A percentile compares a stretch with the other conserved stretches of the same genome.
Conservation (phyloP, 2,329 filamentous ascomycete genomes). For the Claviceps sp. region DNA sequence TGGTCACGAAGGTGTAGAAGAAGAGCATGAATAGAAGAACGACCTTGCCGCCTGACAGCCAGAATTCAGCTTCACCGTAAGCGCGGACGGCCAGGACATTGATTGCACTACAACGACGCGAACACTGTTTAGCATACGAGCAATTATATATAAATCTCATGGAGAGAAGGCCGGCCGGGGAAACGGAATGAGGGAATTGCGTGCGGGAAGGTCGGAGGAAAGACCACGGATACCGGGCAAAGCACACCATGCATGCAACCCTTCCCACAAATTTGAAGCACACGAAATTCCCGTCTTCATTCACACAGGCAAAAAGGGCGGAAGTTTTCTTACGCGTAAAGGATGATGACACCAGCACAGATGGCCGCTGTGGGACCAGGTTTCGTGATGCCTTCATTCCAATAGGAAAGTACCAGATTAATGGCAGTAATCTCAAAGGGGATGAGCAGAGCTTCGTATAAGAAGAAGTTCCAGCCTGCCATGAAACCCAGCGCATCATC, state of each 20-base stretch:
- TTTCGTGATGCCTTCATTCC: slow-evolving; percentile 32
- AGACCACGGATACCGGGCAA: neutral
- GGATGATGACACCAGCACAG: slow-evolving; percentile 39
- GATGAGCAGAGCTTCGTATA: slow-evolving; percentile 30
- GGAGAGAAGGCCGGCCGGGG: neutral
- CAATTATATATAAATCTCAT: slow-evolving; percentile 1
- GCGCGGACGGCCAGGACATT: slow-evolving; percentile 53
- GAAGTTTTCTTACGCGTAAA: slow-evolving; percentile 37
- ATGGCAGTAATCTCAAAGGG: slow-evolving; percentile 30
- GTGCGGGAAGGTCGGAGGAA: neutral
- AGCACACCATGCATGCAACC: neutral
- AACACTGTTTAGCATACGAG: slow-evolving; percentile 16
- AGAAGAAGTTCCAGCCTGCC: slow-evolving; percentile 31
- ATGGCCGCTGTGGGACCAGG: slow-evolving; percentile 55
- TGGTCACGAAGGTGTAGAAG: slow-evolving; percentile 64
- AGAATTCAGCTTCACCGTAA: slow-evolving; percentile 64
- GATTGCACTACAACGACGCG: slow-evolving; percentile 27
- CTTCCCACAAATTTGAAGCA: neutral
- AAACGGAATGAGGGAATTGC: neutral
- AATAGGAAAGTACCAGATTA: slow-evolving; percentile 28
- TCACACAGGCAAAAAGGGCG: slow-evolving; percentile 1
- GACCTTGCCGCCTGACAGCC: slow-evolving; percentile 49
- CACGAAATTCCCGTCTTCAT: neutral
- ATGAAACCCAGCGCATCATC: slow-evolving; percentile 51
- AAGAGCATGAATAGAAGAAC: slow-evolving; percentile 55